Base-by-base conservation (phyloP, 441 rosid genomes). In the Populus hybrid region DNA sequence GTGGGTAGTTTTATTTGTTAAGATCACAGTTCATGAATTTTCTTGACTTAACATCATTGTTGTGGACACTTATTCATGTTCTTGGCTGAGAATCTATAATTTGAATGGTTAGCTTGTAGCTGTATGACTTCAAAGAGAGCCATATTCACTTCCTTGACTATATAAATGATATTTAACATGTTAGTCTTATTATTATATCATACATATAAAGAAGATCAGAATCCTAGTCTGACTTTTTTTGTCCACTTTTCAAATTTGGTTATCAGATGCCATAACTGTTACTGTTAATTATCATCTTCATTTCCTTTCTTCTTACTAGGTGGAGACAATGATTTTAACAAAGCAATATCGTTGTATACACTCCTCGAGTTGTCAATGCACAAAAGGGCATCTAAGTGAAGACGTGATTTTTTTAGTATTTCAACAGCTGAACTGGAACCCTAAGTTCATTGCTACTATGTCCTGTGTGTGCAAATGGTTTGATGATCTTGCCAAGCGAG, bases 281-380 rank as follows among this genome's bases (percentile, higher is more conserved):
- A 36, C 14, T 29, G 14, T 18, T 40, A 20, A 26, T 77, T 80
- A 14, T 18, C 64, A 63, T 70, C 36, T 31, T 71, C 76, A 24
- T 70, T 80, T 4, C n/a, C 45, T 69, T 2, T 79, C 45, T 50
- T 6, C 65, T 20, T 78, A 70, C 68, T 76, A 78, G 84, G 86
- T 76, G 76, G 76, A 85, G 72, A 70, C 31, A 69, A 92, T 92
- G 98, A 87, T 91, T 70, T 84, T 93, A 74, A 89, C 92, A 23
- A 96, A 94, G 86, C 98, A 96, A 73, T 90, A 94, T 77, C 95
- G 98, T 35, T 96, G 99, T 84, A 81, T 92, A 83, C 99, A 96
- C 88, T 96, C 99, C 2, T 85, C 95, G 6, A 94, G 92, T 79
- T 96, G 99, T 80, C 93, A 86, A 83, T 96, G 99, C 86, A 93